A percentile compares a stretch with the other conserved stretches of the same genome.
phyloP scores from a whole-genome alignment of 345 rosid species.

The Linum lewisii region DNA sequence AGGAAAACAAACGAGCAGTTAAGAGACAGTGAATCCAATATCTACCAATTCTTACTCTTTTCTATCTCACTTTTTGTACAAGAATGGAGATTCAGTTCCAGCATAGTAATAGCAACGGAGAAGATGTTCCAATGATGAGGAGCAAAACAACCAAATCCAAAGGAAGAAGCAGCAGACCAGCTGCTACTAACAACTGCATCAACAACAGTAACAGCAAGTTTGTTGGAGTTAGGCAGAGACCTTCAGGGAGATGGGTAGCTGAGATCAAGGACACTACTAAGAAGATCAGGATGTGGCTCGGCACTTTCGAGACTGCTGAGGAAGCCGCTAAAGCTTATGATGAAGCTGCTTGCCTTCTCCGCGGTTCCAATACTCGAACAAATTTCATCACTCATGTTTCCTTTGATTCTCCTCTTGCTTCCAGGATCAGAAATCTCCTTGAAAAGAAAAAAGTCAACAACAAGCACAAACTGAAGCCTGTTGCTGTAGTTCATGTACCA shows the following conservation, averaged over 20 bases:
- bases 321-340: conserved; percentile 72
- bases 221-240: conserved; percentile 68
- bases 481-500: neutral
- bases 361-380: conserved; percentile 69
- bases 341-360: conserved; percentile 73
- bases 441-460: conserved; percentile 31
- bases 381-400: conserved; percentile 48
- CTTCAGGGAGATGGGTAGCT: conserved; percentile 80
- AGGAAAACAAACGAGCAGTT: neutral
- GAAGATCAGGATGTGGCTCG: conserved; percentile 75
- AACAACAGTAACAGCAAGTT: conserved; percentile 34
- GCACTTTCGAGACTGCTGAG: conserved; percentile 67
- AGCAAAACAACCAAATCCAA: conserved; percentile 32
- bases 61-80: neutral
- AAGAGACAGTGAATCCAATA: conserved; percentile 11
- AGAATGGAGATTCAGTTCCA: conserved; percentile 49
- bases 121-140: neutral
- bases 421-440: conserved; percentile 46
- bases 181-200: conserved; percentile 9
- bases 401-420: conserved; percentile 56
- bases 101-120: conserved; percentile 22
- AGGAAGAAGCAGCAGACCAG: conserved; percentile 23
- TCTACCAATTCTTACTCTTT: conserved; percentile 1
- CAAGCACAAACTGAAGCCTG: conserved; percentile 8
- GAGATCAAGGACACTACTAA: conserved; percentile 76